Evolutionary conservation across 1,284 basidiomycete genomes (phyloP), one percentile per base, ranked within the genome.

Genomic region (Anthracocystis walkeri): DNA sequence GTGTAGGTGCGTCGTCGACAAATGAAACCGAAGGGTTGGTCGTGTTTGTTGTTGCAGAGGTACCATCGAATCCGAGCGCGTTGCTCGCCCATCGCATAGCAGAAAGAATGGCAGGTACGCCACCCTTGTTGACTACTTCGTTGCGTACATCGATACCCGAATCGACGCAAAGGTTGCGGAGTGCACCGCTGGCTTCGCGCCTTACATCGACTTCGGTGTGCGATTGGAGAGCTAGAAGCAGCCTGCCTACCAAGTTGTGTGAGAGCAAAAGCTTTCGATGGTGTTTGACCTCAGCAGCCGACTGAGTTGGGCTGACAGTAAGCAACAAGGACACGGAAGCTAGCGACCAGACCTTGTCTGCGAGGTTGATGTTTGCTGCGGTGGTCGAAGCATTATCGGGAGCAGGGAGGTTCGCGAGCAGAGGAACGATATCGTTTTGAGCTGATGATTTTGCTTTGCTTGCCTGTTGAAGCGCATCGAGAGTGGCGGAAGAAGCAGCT

Each of bases 111-210:
- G 63, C 54, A 7, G 74, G 58, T 1, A 81, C 38, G 23, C 66
- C 75, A 16, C 74, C 77, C 44, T 83, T 77, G 62, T 77, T 73
- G 40, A 71, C 80, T 12, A 83, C 45, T 58, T 78, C 61, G 45
- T 64, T 77, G 27, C 79, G 52, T 23, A 74, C 71, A 25, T 77
- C 77, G 42, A 67, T 58, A 40, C 77, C 74, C 7, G 77, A 75
- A 29, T 84, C 79, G 45, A 85, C 70, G 56, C 82, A 84, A 40
- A 85, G 67, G 45, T 84, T 85, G 48, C 82, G 77, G n/a, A 85
- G 73, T 2, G 77, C 78, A 21, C 82, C 82, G 35, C 78, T 77
- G 8, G 83, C 83, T 66, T 83, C 82, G n/a, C 73, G 60, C 45
- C 78, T 74, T 21, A 82, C 72, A 35, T 82, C 78, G 35, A 82